Evolutionary conservation across 495 filamentous ascomycete species (phyloP).

Genomic region (Xylaria bambusicola): DNA sequence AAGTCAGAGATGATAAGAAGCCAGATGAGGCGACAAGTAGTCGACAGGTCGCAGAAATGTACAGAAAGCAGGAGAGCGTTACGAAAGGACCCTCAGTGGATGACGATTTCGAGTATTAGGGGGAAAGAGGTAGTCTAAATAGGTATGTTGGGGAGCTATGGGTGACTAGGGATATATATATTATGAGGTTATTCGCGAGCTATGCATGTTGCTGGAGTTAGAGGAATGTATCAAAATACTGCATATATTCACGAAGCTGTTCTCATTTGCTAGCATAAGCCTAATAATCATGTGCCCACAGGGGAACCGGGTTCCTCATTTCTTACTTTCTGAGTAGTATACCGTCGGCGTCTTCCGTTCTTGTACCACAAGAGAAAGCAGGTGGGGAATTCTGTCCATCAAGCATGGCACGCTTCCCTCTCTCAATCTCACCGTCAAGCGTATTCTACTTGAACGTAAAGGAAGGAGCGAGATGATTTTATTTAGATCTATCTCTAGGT

Average conservation of each 20-base stretch:
- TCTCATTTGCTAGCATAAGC: not conserved
- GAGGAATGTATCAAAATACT: not conserved
- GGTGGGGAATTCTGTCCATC: too few species aligned
- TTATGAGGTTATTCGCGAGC: not conserved
- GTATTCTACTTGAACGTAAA: too few species aligned
- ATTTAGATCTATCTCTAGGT: too few species aligned
- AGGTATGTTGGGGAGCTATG: not conserved
- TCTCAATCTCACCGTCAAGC: too few species aligned
- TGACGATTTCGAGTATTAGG: slow-evolving; percentile 96
- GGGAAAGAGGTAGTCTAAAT: slow-evolving; percentile 1
- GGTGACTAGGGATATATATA: not conserved
- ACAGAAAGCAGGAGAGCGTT: slow-evolving; percentile 88
- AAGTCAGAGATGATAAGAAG: slow-evolving; percentile 89
- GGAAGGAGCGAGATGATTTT: too few species aligned
- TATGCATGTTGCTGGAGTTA: slow-evolving; percentile 15
- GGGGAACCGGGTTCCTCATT: too few species aligned
- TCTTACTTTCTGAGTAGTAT: too few species aligned
- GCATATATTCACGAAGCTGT: not conserved
- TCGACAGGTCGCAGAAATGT: slow-evolving; percentile 91
- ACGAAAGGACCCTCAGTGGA: slow-evolving; percentile 76
- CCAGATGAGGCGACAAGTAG: slow-evolving; percentile 84
- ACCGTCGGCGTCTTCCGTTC: too few species aligned
- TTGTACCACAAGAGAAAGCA: too few species aligned
- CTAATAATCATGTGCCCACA: too few species aligned
- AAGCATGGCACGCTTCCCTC: too few species aligned